phyloP scores from a whole-genome alignment of 345 rosid species.

The Populus pruinosa region DNA sequence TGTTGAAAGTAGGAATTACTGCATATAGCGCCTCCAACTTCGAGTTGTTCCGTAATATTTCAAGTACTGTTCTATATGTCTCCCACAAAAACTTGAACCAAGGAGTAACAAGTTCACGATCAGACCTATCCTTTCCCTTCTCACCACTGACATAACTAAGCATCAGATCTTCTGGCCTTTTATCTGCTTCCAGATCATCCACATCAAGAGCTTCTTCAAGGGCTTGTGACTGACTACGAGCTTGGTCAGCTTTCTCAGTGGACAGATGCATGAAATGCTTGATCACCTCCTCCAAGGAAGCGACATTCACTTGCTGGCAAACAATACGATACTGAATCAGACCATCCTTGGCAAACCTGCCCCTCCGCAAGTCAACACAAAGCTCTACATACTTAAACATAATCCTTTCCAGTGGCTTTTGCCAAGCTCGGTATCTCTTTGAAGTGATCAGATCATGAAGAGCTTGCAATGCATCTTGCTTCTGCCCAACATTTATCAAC shows the following conservation, averaged over 20 bases:
- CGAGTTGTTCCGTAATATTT: constrained; percentile 88
- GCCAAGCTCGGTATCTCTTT: constrained; percentile 94
- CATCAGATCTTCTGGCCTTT: constrained; percentile 94
- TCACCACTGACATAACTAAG: constrained; percentile 98
- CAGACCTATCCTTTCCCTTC: constrained; percentile 98
- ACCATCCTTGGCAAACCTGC: constrained; percentile 96
- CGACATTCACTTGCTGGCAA: constrained; percentile 93
- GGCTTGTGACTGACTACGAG: constrained; percentile 87
- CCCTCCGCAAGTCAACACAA: constrained; percentile 88
- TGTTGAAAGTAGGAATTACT: constrained; percentile 42
- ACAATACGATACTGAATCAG: constrained; percentile 89
- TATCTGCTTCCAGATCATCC: constrained; percentile 98
- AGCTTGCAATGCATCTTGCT: constrained; percentile 89
- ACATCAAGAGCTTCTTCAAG: constrained; percentile 98
- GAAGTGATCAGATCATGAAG: constrained; percentile 90
- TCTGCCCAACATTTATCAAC: constrained; percentile 95
- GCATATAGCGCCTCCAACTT: constrained; percentile 97
- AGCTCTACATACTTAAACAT: constrained; percentile 98
- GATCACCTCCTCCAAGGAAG: constrained; percentile 96
- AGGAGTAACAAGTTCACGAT: constrained; percentile 93
- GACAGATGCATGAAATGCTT: constrained; percentile 94
- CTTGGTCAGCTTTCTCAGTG: constrained; percentile 96
- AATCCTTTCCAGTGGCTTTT: constrained; percentile 79
- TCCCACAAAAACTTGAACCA: constrained; percentile 99
- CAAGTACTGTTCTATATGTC: constrained; percentile 97